phyloP scores from a whole-genome alignment of 1,284 basidiomycete species.

The Heterobasidion parviporum region DNA sequence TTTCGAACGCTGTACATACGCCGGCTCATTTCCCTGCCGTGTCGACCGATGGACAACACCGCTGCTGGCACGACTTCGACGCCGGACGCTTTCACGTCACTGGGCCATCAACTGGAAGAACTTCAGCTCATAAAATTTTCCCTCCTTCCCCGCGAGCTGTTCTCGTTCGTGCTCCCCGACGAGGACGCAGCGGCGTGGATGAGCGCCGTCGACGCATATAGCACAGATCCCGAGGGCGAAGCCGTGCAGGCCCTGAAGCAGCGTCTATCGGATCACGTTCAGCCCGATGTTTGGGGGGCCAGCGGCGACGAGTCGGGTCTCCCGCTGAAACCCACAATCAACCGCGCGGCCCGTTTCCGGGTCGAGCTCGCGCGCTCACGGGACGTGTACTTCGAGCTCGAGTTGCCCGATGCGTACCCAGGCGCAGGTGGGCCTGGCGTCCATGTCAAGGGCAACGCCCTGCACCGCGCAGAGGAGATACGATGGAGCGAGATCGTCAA shows the following conservation, averaged over 20 bases:
- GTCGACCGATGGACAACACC: too few species aligned
- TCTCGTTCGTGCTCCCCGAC: constrained; percentile 27
- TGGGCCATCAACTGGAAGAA: constrained; percentile 29
- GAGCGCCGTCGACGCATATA: constrained; percentile 19
- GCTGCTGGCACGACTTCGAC: neutral
- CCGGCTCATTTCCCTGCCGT: too few species aligned
- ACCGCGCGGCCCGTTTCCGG: neutral
- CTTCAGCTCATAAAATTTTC: constrained; percentile 48
- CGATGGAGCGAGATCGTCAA: constrained; percentile 37
- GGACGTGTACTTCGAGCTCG: constrained; percentile 35
- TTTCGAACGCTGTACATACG: too few species aligned
- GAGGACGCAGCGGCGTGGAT: constrained; percentile 31
- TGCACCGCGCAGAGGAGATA: constrained; percentile 43
- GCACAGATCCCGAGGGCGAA: neutral
- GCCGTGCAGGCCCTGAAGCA: neutral
- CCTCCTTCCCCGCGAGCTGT: constrained; percentile 48
- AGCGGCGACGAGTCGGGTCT: neutral
- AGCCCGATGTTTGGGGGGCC: neutral
- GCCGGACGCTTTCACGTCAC: neutral
- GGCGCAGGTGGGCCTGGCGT: constrained; percentile 12
- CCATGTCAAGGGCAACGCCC: constrained; percentile 36
- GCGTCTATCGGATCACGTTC: neutral
- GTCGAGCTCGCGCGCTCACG: constrained; percentile 7
- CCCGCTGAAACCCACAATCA: too few species aligned
- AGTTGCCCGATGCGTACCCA: constrained; percentile 18